Evolutionary conservation across 2,329 filamentous ascomycete species (phyloP).

Genomic region (Fusarium bactridioides): DNA sequence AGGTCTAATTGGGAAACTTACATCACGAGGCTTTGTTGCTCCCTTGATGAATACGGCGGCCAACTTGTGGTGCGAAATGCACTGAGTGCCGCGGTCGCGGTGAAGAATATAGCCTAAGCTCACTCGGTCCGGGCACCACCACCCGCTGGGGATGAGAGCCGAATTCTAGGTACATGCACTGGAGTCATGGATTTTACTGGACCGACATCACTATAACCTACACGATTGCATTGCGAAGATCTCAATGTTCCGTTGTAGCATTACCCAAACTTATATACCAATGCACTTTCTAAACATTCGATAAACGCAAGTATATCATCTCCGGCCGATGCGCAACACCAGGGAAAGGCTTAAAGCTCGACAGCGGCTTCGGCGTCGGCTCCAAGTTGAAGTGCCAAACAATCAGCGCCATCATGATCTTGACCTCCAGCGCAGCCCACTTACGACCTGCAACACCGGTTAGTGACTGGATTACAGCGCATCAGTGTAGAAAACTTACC

Average conservation of each 20-base stretch:
- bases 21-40: not conserved
- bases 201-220: too few species aligned
- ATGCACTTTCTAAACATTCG: not conserved
- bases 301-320: not conserved
- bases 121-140: not conserved
- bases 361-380: not conserved
- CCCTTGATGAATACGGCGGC: rapidly evolving
- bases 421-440: not conserved
- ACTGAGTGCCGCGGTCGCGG: too few species aligned
- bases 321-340: not conserved
- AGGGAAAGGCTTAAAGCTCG: not conserved
- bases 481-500: not conserved
- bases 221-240: not conserved
- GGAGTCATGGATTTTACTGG: too few species aligned
- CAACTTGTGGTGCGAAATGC: too few species aligned
- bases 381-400: not conserved
- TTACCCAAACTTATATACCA: not conserved
- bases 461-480: rapidly evolving
- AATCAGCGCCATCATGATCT: not conserved
- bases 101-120: not conserved
- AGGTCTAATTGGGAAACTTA: too few species aligned
- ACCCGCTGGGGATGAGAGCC: too few species aligned
- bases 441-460: not conserved
- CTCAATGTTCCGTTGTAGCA: not conserved
- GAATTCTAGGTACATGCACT: too few species aligned